Base-by-base conservation (phyloP, 768 basidiomycete species). In the Boletus reticulatus region DNA sequence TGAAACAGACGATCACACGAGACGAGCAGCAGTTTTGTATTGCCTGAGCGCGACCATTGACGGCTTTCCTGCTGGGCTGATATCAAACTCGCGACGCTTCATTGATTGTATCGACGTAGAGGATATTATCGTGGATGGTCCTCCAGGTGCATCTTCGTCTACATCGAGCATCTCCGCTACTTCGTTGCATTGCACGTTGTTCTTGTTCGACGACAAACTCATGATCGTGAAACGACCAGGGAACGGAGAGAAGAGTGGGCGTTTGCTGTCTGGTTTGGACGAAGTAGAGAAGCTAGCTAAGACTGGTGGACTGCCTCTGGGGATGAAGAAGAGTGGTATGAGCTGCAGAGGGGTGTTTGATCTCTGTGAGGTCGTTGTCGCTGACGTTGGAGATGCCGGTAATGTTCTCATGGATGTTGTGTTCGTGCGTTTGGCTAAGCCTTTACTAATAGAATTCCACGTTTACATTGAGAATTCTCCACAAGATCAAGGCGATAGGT, bases 101-200 rank as follows among this genome's bases (percentile, higher is more conserved):
- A 82, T 98, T 53, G 94, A 94, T 68, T 92, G 88, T 55, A 87
- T 98, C 61, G 97, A 98, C 67, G 92, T 94, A 7, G 92, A 94
- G 65, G 97, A 98, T 65, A 70, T 83, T 34, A 66, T 85, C 39
- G 70, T 78, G 24, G 87, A 88, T 51, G 70, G 76, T 4, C 62
- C 64, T 5, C 52, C 59, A 2, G 74, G 75, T 27, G 61, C 76
- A 27, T 79, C 82, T 48, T 78, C 80, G 17, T 72, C 68, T 10
- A 64, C 78, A 34, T 73, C 76, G 13, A 77, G 75, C 50, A 63
- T 72, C 8, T 72, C 77, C 2, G 64, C 72, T 1, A 79, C 74
- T 3, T 76, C 80, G 1, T 79, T 96, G 17, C 88, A 92, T 65
- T 95, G 90, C 71, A 92, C 90, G 3, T 75, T 99, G 29, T 90